Conservation (phyloP, 768 basidiomycete genomes). For the Krasilnikovozyma curviuscula region DNA sequence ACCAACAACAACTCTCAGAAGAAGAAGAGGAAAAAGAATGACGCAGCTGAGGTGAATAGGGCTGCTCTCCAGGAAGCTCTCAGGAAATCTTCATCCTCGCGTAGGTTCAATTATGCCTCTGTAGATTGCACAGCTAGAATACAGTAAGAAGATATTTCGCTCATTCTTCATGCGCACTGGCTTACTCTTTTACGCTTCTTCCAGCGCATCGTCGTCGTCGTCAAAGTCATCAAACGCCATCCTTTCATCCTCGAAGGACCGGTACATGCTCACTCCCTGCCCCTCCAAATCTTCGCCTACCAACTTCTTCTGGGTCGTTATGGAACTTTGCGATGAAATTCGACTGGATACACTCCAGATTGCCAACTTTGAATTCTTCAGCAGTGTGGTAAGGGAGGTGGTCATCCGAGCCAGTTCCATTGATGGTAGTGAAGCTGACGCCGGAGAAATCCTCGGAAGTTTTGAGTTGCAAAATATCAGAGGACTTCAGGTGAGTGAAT, state of each 20-base stretch:
- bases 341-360: slow-evolving; percentile 88
- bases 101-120: slow-evolving; percentile 77
- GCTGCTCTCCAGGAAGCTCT: too few species aligned
- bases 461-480: slow-evolving; percentile 66
- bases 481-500: slow-evolving; percentile 69
- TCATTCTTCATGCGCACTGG: background rate
- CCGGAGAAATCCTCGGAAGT: slow-evolving; percentile 60
- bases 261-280: slow-evolving; percentile 94
- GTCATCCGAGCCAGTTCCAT: slow-evolving; percentile 49
- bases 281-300: too few species aligned
- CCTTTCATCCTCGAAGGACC: slow-evolving; percentile 70
- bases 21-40: background rate
- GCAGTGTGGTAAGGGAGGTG: slow-evolving; percentile 85
- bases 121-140: slow-evolving; percentile 84
- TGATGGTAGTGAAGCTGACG: slow-evolving; percentile 25
- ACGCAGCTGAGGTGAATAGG: too few species aligned
- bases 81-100: background rate
- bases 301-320: slow-evolving; percentile 58
- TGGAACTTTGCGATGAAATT: slow-evolving; percentile 95
- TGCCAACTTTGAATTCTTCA: slow-evolving; percentile 96
- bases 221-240: slow-evolving; percentile 70
- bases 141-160: slow-evolving; percentile 28
- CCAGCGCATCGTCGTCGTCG: slow-evolving; percentile 43
- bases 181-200: background rate
- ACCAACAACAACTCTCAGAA: background rate